phyloP scores from a whole-genome alignment of 192 early-diverging fungal species.

The Chytriomyces confervae region DNA sequence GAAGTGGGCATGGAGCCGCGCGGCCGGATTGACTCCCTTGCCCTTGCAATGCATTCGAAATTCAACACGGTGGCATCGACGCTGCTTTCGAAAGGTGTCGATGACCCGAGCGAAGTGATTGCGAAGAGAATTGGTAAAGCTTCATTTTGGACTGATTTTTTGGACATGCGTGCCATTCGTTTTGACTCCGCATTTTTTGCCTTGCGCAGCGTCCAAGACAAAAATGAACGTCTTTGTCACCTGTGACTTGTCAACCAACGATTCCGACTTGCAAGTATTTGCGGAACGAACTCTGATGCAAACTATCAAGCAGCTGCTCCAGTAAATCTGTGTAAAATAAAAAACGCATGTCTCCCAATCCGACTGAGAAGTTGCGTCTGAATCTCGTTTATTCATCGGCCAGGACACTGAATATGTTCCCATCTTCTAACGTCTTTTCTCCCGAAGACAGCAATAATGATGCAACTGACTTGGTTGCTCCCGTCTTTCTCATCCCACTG shows the following conservation, averaged over 20 bases:
- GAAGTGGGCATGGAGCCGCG: background rate
- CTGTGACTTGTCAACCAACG: constrained; percentile 12
- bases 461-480: background rate
- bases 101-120: constrained; percentile 5
- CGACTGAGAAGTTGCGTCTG: background rate
- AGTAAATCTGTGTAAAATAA: constrained; percentile 3
- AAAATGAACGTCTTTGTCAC: constrained; percentile 16
- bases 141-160: background rate
- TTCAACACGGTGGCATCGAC: constrained; percentile 16
- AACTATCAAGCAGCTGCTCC: background rate
- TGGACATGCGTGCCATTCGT: background rate
- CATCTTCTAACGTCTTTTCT: background rate
- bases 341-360: background rate
- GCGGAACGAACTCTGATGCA: background rate
- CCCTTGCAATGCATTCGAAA: background rate
- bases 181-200: background rate
- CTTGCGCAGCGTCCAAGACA: constrained; percentile 2
- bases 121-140: constrained; percentile 16
- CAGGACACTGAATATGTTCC: background rate
- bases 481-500: background rate
- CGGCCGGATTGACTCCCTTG: constrained; percentile 16
- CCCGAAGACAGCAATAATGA: too few relatives aligned
- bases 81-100: background rate
- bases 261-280: constrained; percentile 8
- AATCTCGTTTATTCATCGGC: background rate